These are phyloP conservation scores for Chlorella ohadii DNA, from an alignment of 139 green algal genomes.

Conservation along the genomic window DNA sequence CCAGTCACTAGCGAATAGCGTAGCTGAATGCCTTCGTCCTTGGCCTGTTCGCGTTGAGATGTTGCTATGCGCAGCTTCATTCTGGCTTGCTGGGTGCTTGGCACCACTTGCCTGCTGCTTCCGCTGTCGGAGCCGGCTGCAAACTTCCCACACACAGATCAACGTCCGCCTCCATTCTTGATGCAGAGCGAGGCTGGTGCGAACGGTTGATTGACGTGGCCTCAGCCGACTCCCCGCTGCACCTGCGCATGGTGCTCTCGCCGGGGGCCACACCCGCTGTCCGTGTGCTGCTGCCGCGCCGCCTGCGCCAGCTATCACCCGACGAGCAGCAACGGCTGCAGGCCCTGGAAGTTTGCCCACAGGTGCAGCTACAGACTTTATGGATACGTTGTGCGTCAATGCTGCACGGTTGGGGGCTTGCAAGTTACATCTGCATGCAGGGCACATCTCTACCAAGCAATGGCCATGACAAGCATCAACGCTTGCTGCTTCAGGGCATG, in stretches of 20 bases:
- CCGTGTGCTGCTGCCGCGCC: constrained; percentile 67
- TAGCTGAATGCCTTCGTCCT: too few species aligned
- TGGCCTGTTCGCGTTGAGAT: too few species aligned
- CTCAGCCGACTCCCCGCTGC: constrained; percentile 39
- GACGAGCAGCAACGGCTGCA: constrained; percentile 34
- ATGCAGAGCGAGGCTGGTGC: constrained; percentile 64
- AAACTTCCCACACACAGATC: too few species aligned
- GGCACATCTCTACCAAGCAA: too few species aligned
- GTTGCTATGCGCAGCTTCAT: too few species aligned
- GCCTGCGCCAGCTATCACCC: constrained; percentile 64
- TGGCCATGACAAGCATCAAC: too few species aligned
- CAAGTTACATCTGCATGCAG: too few species aligned
- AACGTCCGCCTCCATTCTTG: not conserved
- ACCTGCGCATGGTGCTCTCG: constrained; percentile 87
- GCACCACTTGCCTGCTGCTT: too few species aligned
- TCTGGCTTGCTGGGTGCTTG: too few species aligned
- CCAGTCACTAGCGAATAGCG: too few species aligned
- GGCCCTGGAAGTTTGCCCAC: constrained; percentile 67
- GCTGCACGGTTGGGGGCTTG: too few species aligned
- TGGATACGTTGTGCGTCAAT: not conserved
- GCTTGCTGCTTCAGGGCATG: constrained; percentile 57
- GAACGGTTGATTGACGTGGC: constrained; percentile 88
- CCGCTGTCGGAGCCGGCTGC: too few species aligned
- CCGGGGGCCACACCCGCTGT: constrained; percentile 71
- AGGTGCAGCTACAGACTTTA: not conserved